Evolutionary conservation across 2,329 filamentous ascomycete species (phyloP).

Genomic region (Metarhizium anisopliae): DNA sequence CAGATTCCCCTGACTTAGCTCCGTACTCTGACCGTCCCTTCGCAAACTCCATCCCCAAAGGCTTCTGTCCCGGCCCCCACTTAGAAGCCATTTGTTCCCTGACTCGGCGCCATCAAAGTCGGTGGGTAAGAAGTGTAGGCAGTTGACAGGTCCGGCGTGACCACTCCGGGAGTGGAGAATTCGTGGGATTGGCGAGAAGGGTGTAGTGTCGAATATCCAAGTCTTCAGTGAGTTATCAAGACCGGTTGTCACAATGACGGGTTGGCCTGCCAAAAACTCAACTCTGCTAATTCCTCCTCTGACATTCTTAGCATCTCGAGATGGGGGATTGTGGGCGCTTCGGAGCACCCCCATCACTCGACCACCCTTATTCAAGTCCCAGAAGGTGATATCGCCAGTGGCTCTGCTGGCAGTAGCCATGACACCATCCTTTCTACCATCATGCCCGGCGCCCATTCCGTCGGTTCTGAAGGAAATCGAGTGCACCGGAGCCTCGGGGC

Average conservation of each 20-base stretch:
- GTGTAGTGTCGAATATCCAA: conserved; percentile 92
- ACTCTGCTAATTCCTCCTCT: conserved; percentile 76
- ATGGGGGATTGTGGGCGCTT: conserved; percentile 76
- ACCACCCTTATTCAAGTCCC: conserved; percentile 88
- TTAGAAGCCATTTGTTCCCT: conserved; percentile 88
- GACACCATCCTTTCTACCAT: conserved; percentile 76
- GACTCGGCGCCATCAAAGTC: conserved; percentile 84
- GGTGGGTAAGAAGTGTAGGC: conserved; percentile 75
- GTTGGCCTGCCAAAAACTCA: conserved; percentile 83
- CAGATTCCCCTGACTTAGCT: conserved; percentile 84
- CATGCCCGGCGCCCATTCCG: conserved; percentile 75
- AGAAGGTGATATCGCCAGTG: conserved; percentile 86
- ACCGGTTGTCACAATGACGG: conserved; percentile 82
- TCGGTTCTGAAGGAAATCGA: conserved; percentile 89
- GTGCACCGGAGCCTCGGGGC: conserved; percentile 57
- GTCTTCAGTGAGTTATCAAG: conserved; percentile 89
- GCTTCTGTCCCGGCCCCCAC: conserved; percentile 80
- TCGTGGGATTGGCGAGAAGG: conserved; percentile 78
- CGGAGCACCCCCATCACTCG: conserved; percentile 79
- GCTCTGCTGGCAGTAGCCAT: conserved; percentile 81
- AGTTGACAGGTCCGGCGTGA: conserved; percentile 78
- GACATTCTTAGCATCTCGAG: conserved; percentile 41
- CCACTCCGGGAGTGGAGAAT: conserved; percentile 80
- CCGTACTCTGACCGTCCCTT: conserved; percentile 85
- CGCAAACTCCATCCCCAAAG: conserved; percentile 95